phyloP scores from a whole-genome alignment of 2,329 filamentous ascomycete genomes.

The Thermoascus crustaceus region DNA sequence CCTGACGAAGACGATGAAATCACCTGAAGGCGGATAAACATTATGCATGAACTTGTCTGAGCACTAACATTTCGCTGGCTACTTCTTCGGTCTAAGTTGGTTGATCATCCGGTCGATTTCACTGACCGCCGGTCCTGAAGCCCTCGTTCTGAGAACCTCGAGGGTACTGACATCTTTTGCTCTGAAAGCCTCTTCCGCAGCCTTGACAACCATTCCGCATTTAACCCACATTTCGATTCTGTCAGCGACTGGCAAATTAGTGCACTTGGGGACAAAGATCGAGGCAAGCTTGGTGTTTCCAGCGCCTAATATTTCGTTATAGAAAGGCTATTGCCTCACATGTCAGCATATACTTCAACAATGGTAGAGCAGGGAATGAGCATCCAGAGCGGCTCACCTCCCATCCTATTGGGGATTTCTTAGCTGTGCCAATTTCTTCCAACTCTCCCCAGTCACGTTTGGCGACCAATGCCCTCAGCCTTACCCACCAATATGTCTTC shows the following conservation, averaged over 20 bases:
- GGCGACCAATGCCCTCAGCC: conserved; percentile 78
- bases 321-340: conserved; percentile 62
- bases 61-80: conserved; percentile 13
- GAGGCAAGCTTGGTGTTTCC: conserved; percentile 83
- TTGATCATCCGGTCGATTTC: conserved; percentile 77
- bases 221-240: conserved; percentile 91
- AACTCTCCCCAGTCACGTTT: conserved; percentile 89
- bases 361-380: conserved; percentile 7
- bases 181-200: conserved; percentile 83
- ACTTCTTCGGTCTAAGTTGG: conserved; percentile 42
- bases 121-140: conserved; percentile 58
- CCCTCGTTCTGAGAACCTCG: conserved; percentile 63
- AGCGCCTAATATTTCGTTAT: conserved; percentile 77
- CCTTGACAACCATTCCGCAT: conserved; percentile 80
- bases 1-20: conserved; percentile 36
- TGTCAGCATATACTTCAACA: conserved; percentile 19
- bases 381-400: conserved; percentile 53
- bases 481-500: conserved; percentile 79
- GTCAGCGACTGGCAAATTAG: conserved; percentile 57
- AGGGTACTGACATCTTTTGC: conserved; percentile 70
- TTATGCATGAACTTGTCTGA: conserved; percentile 1
- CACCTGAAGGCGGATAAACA: conserved; percentile 25
- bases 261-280: conserved; percentile 81
- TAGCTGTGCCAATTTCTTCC: conserved; percentile 65
- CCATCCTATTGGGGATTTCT: conserved; percentile 93